Base-by-base conservation (phyloP, 2,329 filamentous ascomycete genomes). In the Cladosporium sp. region DNA sequence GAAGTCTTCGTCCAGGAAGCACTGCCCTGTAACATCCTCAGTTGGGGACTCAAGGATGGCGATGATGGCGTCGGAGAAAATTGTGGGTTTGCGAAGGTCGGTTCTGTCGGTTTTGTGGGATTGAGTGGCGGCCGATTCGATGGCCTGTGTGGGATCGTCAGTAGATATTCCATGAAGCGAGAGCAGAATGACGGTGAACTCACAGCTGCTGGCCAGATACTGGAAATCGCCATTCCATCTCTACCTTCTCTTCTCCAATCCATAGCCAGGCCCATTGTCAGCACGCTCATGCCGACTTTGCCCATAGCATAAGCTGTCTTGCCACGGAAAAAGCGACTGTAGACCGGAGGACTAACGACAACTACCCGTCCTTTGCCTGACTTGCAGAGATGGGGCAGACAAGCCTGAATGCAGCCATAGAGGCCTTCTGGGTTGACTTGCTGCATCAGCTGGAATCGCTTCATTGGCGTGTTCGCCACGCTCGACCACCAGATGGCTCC, bases 291-390 rank as follows among this genome's bases (percentile, higher is more conserved):
- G 45, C 80, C 89, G 3, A 93, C 82, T 70, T 94, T 94, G 63
- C 81, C 82, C 74, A 85, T 83, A 0, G 91, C 89, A 74, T 95
- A 95, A 14, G 88, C 89, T 1, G 90, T 89, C 80, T 95, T 95
- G 11, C 90, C 91, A 20, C 88, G 77, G 72, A 94, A 92, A 74
- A 95, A 95, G 30, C 91, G 81, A 63, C 84, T 88, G 73, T 95
- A 95, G 59, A 95, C 92, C 1, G 90, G 90, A 22, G 91, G 91
- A 68, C 86, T 89, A 57, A 95, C 88, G 57, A 94, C 88, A 47
- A 95, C 77, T 61, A 95, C 84, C 25, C 90, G 75, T 0, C 85
- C 88, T 28, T 55, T 61, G 1, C 64, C 61, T 61, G 77, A 79
- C 50, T 78, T 74, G 58, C 74, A 74, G 60, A 93, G 86, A 60